Conservation (phyloP, 2,329 filamentous ascomycete genomes). For the Talaromyces marneffei region DNA sequence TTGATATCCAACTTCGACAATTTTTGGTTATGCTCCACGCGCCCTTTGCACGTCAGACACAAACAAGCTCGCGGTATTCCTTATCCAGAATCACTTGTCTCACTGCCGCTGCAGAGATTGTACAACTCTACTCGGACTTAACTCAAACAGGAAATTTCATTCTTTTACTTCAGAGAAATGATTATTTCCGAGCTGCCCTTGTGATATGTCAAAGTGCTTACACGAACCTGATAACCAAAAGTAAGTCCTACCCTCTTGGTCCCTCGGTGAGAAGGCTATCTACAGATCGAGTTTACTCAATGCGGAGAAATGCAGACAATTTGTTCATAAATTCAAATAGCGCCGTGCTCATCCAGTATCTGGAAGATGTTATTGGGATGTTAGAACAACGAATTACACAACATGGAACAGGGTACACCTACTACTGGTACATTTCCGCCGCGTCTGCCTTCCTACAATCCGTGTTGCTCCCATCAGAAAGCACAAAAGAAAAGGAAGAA, state of each 20-base stretch:
- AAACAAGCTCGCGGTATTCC: conserved; percentile 20
- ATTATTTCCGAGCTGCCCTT: conserved; percentile 21
- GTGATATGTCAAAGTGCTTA: conserved; percentile 19
- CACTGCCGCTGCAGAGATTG: conserved; percentile 17
- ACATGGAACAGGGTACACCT: conserved; percentile 31
- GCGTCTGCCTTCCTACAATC: conserved; percentile 28
- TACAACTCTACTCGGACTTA: conserved; percentile 17
- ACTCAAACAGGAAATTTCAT: conserved; percentile 8
- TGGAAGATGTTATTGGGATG: conserved; percentile 26
- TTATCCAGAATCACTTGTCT: conserved; percentile 24
- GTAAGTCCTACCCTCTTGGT: conserved; percentile 1
- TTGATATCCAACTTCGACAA: conserved; percentile 25
- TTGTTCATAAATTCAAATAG: conserved; percentile 16
- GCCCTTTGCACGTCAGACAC: conserved; percentile 22
- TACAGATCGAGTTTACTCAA: background rate
- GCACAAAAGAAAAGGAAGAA: conserved; percentile 21
- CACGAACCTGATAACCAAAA: conserved; percentile 3
- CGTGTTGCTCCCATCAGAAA: conserved; percentile 19
- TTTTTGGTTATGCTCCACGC: conserved; percentile 27
- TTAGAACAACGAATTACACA: conserved; percentile 29
- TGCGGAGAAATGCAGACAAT: conserved; percentile 14
- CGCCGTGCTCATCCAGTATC: conserved; percentile 15
- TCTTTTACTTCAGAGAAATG: conserved; percentile 18
- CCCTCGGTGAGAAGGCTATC: background rate
- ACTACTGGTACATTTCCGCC: conserved; percentile 31